Evolutionary conservation across 352 stramenopile species (phyloP).

Genomic region (Phytophthora pinifolia): DNA sequence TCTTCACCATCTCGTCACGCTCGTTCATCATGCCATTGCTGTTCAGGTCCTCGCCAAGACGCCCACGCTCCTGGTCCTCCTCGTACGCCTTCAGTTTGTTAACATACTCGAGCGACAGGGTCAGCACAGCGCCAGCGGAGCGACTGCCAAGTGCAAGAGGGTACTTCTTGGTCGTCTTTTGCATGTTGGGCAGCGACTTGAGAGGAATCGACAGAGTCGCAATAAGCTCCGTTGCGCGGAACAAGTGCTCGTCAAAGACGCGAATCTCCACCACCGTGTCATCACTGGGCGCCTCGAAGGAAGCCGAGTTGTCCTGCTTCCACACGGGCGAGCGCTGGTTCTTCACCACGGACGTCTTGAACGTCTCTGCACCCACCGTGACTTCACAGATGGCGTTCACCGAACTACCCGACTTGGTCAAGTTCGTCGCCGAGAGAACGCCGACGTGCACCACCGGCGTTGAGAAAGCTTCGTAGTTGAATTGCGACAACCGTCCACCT

Average conservation of each 20-base stretch:
- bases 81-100: slow-evolving; percentile 84
- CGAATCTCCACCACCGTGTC: slow-evolving; percentile 86
- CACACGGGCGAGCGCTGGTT: slow-evolving; percentile 82
- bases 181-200: slow-evolving; percentile 83
- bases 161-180: slow-evolving; percentile 84
- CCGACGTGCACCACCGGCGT: slow-evolving; percentile 77
- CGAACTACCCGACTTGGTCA: slow-evolving; percentile 69
- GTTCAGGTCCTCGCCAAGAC: slow-evolving; percentile 58
- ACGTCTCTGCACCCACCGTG: slow-evolving; percentile 77
- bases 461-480: slow-evolving; percentile 84
- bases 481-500: slow-evolving; percentile 75
- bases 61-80: slow-evolving; percentile 63
- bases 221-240: slow-evolving; percentile 72
- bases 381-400: slow-evolving; percentile 86
- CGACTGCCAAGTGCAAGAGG: slow-evolving; percentile 77
- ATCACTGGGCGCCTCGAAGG: slow-evolving; percentile 74
- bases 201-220: slow-evolving; percentile 77
- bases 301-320: slow-evolving; percentile 84
- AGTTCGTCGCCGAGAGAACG: slow-evolving; percentile 81
- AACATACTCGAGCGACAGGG: slow-evolving; percentile 78
- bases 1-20: slow-evolving; percentile 82
- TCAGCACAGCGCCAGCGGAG: slow-evolving; percentile 75
- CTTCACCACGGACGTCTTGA: slow-evolving; percentile 84
- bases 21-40: slow-evolving; percentile 69
- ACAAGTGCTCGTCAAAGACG: slow-evolving; percentile 83